Evolutionary conservation across 352 stramenopile species (phyloP).

Genomic region (Aphanomyces astaci): DNA sequence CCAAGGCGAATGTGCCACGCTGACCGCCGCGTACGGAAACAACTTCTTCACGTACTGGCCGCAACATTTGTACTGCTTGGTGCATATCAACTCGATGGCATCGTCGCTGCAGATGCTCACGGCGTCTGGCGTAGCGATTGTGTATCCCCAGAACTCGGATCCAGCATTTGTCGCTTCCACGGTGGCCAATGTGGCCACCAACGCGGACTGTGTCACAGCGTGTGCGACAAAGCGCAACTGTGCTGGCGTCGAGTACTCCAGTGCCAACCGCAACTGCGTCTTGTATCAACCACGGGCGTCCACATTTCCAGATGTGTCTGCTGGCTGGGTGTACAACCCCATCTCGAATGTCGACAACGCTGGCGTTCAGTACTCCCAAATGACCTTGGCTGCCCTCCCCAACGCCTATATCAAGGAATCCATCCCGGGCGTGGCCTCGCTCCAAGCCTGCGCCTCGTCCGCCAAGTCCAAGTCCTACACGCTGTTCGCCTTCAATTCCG

Average conservation of each 20-base stretch:
- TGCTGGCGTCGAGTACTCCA: neutral
- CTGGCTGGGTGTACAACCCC: slow-evolving; percentile 5
- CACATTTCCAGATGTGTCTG: neutral
- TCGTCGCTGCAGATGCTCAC: neutral
- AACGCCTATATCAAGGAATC: neutral
- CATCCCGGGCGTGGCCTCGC: neutral
- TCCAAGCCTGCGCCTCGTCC: neutral
- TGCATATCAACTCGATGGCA: neutral
- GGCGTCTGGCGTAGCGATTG: neutral
- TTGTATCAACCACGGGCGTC: neutral
- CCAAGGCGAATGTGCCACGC: slow-evolving; percentile 1
- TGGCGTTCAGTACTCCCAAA: neutral
- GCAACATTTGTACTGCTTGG: neutral
- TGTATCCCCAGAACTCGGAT: neutral
- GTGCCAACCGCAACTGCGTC: neutral
- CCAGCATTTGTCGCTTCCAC: no score
- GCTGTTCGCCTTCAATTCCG: neutral
- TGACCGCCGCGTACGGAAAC: neutral
- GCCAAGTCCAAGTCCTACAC: neutral
- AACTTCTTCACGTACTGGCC: slow-evolving; percentile 11
- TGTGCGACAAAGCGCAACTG: neutral
- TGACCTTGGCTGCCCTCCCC: neutral
- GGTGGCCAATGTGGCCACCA: neutral
- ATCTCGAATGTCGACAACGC: neutral
- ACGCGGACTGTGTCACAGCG: neutral